A percentile compares a stretch with the other conserved stretches of the same genome.
Conservation (phyloP, 2,329 filamentous ascomycete species). For the Venturiaceae sp. region DNA sequence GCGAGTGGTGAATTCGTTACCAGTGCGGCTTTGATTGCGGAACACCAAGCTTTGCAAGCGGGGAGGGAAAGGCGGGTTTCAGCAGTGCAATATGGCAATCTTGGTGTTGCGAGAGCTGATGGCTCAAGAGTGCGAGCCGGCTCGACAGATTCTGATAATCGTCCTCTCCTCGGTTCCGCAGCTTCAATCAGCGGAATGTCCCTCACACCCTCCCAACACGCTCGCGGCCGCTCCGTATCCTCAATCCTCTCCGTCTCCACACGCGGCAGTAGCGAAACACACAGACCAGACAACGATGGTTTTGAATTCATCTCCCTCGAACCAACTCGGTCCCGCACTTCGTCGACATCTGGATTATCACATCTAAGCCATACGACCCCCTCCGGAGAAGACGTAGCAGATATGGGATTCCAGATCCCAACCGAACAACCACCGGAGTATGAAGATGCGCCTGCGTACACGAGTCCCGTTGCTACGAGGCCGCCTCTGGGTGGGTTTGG, state of each 20-base stretch:
- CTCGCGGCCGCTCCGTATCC: constrained; percentile 31
- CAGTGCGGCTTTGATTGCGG: constrained; percentile 39
- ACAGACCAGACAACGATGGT: constrained; percentile 19
- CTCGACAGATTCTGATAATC: constrained; percentile 62
- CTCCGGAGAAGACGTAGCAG: constrained; percentile 15
- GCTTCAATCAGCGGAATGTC: constrained; percentile 45
- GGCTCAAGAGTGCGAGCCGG: constrained; percentile 65
- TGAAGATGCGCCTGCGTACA: constrained; percentile 37
- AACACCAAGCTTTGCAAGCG: constrained; percentile 45
- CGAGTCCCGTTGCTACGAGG: constrained; percentile 25
- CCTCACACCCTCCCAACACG: constrained; percentile 21
- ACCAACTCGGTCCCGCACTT: constrained; percentile 16
- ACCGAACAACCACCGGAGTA: constrained; percentile 24
- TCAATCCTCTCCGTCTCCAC: constrained; percentile 29
- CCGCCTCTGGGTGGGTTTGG: neutral
- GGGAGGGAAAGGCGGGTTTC: constrained; percentile 60
- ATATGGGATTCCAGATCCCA: constrained; percentile 15
- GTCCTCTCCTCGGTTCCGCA: constrained; percentile 62
- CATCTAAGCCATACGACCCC: constrained; percentile 3
- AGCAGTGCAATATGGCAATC: constrained; percentile 65
- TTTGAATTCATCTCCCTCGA: constrained; percentile 33
- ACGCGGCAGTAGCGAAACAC: constrained; percentile 22
- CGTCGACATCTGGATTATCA: constrained; percentile 8
- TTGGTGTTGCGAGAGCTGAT: constrained; percentile 69
- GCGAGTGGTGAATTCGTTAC: constrained; percentile 15